These are phyloP conservation scores for Cyberlindnera maritima DNA, from an alignment of 805 yeast species.

Conservation along the genomic window DNA sequence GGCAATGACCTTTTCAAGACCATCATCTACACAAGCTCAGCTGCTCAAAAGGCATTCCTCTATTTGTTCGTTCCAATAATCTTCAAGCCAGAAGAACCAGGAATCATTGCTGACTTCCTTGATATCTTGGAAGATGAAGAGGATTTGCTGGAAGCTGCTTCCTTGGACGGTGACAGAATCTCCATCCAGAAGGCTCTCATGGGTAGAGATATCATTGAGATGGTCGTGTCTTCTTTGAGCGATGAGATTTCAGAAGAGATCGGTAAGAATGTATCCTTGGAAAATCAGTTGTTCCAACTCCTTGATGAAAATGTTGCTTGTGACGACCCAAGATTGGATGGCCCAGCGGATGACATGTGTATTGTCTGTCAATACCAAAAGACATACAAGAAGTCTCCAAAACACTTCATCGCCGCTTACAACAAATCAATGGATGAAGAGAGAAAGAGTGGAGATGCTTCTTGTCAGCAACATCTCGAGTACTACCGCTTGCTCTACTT, in stretches of 20 bases:
- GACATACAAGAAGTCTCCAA: neutral
- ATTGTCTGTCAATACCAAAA: conserved; percentile 2
- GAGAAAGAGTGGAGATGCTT: neutral
- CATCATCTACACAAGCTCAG: neutral
- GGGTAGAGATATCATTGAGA: neutral
- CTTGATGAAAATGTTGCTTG: too few species aligned
- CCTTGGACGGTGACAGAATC: neutral
- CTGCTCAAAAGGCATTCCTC: conserved; percentile 4
- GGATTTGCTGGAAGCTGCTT: conserved; percentile 3
- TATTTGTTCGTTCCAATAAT: conserved; percentile 1
- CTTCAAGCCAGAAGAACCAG: neutral
- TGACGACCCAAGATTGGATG: neutral
- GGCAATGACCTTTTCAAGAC: neutral
- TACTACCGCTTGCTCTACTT: neutral
- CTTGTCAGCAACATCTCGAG: neutral
- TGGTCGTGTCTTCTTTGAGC: too few species aligned
- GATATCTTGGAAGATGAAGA: neutral
- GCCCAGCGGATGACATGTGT: neutral
- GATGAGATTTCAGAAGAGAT: too few species aligned
- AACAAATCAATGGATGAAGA: neutral
- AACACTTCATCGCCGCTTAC: conserved; percentile 1
- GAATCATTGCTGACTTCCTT: neutral
- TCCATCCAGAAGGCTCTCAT: neutral
- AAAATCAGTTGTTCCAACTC: too few species aligned
- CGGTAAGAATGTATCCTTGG: too few species aligned